These are phyloP conservation scores for Pleurotus platypus DNA, from an alignment of 768 basidiomycete genomes.

Conservation along the genomic window DNA sequence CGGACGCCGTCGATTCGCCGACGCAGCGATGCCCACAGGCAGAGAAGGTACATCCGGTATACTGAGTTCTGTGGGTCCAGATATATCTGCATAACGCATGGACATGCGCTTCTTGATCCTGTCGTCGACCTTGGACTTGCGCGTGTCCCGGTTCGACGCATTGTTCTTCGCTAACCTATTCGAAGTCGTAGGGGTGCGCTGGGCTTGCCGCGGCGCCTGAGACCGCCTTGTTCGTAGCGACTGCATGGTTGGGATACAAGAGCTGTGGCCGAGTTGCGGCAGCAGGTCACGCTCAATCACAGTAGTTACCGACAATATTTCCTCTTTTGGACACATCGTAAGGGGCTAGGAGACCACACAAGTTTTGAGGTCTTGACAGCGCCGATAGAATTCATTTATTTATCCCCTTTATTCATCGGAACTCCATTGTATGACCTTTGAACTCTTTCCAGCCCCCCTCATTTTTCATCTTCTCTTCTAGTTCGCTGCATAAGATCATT, in stretches of 20 bases:
- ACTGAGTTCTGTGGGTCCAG: slow-evolving; percentile 56
- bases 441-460: too few species aligned
- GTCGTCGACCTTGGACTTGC: slow-evolving; percentile 69
- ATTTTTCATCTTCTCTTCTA: too few species aligned
- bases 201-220: slow-evolving; percentile 39
- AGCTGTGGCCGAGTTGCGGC: too few species aligned
- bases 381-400: too few species aligned
- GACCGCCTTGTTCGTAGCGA: slow-evolving; percentile 52
- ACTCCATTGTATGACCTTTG: too few species aligned
- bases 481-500: too few species aligned
- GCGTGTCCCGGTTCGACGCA: slow-evolving; percentile 34
- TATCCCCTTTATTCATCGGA: too few species aligned
- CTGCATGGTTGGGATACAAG: slow-evolving; percentile 34
- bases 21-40: slow-evolving; percentile 39
- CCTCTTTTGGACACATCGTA: too few species aligned
- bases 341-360: too few species aligned
- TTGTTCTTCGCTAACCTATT: slow-evolving; percentile 31
- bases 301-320: too few species aligned
- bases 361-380: too few species aligned
- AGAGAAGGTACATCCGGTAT: slow-evolving; percentile 60
- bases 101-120: slow-evolving; percentile 97
- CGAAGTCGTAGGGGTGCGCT: slow-evolving; percentile 17
- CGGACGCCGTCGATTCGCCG: slow-evolving; percentile 19
- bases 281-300: too few species aligned
- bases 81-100: slow-evolving; percentile 87